Base-by-base conservation (phyloP, 2,329 filamentous ascomycete species). In the Penicillium hesseltinei region DNA sequence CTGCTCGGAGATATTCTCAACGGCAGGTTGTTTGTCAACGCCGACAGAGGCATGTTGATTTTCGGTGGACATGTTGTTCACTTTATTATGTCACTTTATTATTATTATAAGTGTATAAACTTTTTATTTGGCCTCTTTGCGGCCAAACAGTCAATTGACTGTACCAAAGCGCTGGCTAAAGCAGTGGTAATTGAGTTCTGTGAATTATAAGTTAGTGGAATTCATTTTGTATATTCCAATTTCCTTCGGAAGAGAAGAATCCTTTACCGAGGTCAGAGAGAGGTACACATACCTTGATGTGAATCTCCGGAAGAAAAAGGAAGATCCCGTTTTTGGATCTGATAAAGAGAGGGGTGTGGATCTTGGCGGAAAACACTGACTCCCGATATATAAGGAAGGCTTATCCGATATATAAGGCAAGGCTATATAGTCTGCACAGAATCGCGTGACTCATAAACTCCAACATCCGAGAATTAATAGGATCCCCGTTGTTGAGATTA, bases 271-370 rank as follows among this genome's bases (percentile, higher is more conserved):
- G 54, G 48, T 52, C 21, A 29, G 27, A 4, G n/a, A 35, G 31
- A 15, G 0, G 10, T 15, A 21, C 21, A 56, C 53, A n/a, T 51
- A 45, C 53, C 31, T 38, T 15, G 3, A 45, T 5, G 21, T 25
- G 31, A 29, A 23, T 25, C 11, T 49, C 23, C 40, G 21, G 5
- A 19, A 43, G 15, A 27, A 27, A 19, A 35, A 59, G 47, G 49
- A 55, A 47, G 39, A 52, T 10, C 50, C 29, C 51, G 60, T 54
- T 59, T 59, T 40, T 56, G 52, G 62, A 65, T 66, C 62, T 63
- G 62, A 65, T 66, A 62, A 59, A 53, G 49, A 21, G 46, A 29
- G 57, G 46, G 57, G 44, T 35, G 29, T 46, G 45, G 42, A 36
- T 56, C 59, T 63, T 57, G 59, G 59, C 51, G 33, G 47, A 44